Evolutionary conservation across 73 alveolate genomes (phyloP).

Genomic region (Paramecium sexaurelia): DNA sequence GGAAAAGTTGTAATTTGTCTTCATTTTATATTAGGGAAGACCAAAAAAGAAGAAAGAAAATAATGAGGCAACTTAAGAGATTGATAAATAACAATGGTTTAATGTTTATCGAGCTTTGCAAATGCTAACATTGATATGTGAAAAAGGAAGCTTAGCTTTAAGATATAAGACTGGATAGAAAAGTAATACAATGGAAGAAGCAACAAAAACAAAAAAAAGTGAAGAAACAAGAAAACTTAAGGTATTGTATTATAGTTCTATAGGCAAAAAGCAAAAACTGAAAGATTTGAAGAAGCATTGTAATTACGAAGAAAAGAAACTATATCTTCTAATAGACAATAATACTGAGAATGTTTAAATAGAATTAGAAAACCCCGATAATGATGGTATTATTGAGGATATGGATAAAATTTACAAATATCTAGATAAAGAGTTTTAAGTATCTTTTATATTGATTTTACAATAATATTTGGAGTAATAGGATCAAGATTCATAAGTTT

Average conservation of each 20-base stretch:
- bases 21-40: background rate
- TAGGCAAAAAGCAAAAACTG: background rate
- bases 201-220: background rate
- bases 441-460: background rate
- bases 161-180: slow-evolving; percentile 45
- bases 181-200: background rate
- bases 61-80: background rate
- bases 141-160: slow-evolving; percentile 43
- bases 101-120: background rate
- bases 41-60: slow-evolving; percentile 16
- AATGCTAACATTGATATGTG: background rate
- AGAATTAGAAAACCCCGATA: background rate
- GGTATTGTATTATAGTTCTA: background rate
- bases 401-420: slow-evolving; percentile 13
- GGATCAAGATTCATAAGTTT: background rate
- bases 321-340: background rate
- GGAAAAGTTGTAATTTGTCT: slow-evolving; percentile 27
- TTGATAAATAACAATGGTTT: slow-evolving; percentile 30
- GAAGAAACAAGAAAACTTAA: slow-evolving; percentile 39
- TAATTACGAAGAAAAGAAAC: background rate
- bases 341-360: slow-evolving; percentile 22
- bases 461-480: background rate
- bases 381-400: slow-evolving; percentile 2
- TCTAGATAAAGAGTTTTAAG: background rate
- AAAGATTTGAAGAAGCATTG: slow-evolving; percentile 35